Evolutionary conservation across 192 early-diverging fungal species (phyloP).

Genomic region (Backusella sp.): DNA sequence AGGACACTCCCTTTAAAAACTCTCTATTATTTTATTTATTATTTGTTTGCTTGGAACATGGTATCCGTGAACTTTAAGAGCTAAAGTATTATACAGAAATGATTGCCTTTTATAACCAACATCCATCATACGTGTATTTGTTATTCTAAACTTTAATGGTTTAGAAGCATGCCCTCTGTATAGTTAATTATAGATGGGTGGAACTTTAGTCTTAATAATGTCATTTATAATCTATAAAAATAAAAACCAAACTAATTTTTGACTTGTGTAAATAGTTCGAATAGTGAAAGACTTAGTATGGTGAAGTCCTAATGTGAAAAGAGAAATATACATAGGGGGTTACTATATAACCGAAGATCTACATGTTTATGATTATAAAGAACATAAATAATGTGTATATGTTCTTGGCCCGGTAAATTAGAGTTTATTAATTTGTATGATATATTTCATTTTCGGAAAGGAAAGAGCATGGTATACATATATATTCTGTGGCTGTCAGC

Average conservation of each 20-base stretch:
- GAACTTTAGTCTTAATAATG: neutral
- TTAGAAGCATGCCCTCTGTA: neutral
- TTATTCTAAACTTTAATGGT: neutral
- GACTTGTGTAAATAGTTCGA: neutral
- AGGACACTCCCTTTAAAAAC: too few relatives aligned
- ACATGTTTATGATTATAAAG: neutral
- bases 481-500: neutral
- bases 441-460: neutral
- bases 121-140: neutral
- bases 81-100: too few relatives aligned
- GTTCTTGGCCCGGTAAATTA: neutral
- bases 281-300: neutral
- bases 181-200: neutral
- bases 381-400: neutral
- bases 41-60: too few relatives aligned
- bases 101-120: neutral
- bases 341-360: neutral
- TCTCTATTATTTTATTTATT: too few relatives aligned
- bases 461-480: neutral
- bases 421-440: neutral
- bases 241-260: neutral
- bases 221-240: neutral
- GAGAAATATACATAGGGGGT: neutral
- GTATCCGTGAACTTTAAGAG: too few relatives aligned
- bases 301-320: neutral